A percentile compares a stretch with the other conserved stretches of the same genome.
Conservation (phyloP, 192 early-diverging fungal genomes). For the Entomortierella parvispora region DNA sequence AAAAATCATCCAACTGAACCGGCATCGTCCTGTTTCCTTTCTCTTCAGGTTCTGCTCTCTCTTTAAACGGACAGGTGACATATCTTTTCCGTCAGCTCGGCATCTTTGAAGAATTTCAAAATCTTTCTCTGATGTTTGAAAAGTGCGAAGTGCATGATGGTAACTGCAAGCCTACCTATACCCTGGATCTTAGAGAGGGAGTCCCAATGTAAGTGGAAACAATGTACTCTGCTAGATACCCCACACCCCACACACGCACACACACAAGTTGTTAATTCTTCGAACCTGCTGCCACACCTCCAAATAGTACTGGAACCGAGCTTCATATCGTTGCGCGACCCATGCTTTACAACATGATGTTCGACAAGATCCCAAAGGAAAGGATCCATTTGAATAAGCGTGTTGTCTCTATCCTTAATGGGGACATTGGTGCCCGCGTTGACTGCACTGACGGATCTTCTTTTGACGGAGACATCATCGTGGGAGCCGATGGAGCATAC, state of each 20-base stretch:
- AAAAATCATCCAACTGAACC: not conserved
- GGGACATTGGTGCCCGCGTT: slow-evolving; percentile 1
- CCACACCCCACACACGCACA: too few species aligned
- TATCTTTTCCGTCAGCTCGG: slow-evolving; percentile 2
- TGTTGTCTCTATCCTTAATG: slow-evolving; percentile 2
- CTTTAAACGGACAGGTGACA: not conserved
- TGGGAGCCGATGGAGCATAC: slow-evolving; percentile 37
- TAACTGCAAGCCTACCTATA: not conserved
- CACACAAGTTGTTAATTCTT: not conserved
- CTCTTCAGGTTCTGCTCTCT: slow-evolving; percentile 5
- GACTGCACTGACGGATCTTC: not conserved
- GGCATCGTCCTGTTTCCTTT: not conserved
- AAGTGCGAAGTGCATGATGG: too few species aligned
- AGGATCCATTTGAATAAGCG: slow-evolving; percentile 3
- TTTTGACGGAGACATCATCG: slow-evolving; percentile 17
- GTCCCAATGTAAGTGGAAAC: not conserved
- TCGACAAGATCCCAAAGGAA: not conserved
- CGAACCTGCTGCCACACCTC: too few species aligned
- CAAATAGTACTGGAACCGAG: not conserved
- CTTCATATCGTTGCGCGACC: not conserved
- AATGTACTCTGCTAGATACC: not conserved
- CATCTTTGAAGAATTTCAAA: slow-evolving; percentile 7
- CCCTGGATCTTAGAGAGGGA: not conserved
- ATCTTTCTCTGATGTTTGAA: too few species aligned
- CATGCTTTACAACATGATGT: not conserved